These are phyloP conservation scores for Lentinula sp. DNA, from an alignment of 768 basidiomycete genomes.

Conservation along the genomic window DNA sequence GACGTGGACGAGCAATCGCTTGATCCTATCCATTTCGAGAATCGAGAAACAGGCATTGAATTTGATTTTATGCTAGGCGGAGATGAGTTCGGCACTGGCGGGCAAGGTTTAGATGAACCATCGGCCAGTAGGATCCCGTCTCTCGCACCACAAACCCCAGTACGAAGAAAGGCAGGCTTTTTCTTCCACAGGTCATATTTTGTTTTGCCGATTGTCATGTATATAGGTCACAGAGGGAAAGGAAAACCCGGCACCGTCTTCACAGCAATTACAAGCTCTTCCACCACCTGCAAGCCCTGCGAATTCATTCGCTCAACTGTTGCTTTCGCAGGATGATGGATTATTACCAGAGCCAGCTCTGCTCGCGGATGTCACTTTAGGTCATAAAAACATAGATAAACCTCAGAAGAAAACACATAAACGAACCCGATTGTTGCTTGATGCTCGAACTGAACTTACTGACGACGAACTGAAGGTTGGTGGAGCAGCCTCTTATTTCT, in stretches of 20 bases:
- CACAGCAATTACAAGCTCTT: neutral
- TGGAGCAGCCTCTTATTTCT: neutral
- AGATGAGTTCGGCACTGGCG: neutral
- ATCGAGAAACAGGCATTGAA: conserved; percentile 19
- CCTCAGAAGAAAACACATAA: conserved; percentile 28
- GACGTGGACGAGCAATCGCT: neutral
- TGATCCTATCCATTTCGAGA: conserved; percentile 8
- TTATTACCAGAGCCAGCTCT: conserved; percentile 17
- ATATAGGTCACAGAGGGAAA: neutral
- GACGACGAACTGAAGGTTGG: conserved; percentile 74
- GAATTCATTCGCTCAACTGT: conserved; percentile 30
- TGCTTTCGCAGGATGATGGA: conserved; percentile 32
- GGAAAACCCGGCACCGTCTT: conserved; percentile 5
- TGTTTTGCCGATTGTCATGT: neutral
- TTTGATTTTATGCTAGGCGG: conserved; percentile 17
- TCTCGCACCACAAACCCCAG: conserved; percentile 7
- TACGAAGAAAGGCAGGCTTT: conserved; percentile 14
- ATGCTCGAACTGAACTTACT: conserved; percentile 72
- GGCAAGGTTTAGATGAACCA: neutral
- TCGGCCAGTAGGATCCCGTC: neutral
- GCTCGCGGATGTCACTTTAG: conserved; percentile 21
- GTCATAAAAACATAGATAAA: conserved; percentile 16
- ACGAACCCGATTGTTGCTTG: conserved; percentile 55
- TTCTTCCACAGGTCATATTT: neutral
- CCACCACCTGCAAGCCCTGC: conserved; percentile 19